Percentiles rank a stretch among this genome's conserved stretches.
Evolutionary conservation across 1,139 yeast genomes (phyloP).

Genomic region (Kodamaea arcana): DNA sequence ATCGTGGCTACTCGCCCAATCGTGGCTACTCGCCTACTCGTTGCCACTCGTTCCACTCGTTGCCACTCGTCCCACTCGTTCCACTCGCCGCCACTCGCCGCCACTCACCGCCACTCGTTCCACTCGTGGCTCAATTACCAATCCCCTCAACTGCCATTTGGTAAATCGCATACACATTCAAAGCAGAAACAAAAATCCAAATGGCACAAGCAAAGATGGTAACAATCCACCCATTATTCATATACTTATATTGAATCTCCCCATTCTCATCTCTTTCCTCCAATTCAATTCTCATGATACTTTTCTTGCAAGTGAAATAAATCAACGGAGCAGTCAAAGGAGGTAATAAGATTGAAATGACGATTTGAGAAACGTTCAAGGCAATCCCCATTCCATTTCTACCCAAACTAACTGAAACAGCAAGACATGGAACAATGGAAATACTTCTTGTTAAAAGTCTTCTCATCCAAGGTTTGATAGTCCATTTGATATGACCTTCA

Average conservation of each 20-base stretch:
- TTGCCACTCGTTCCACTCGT: no score
- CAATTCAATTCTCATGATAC: slow-evolving; percentile 52
- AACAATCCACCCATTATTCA: slow-evolving; percentile 62
- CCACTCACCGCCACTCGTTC: no score
- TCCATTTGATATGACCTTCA: slow-evolving; percentile 77
- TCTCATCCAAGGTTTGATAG: slow-evolving; percentile 63
- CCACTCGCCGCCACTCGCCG: neutral
- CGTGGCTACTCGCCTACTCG: neutral
- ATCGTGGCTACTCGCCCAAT: neutral
- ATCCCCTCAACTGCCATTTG: slow-evolving; percentile 52
- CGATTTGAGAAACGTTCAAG: slow-evolving; percentile 71
- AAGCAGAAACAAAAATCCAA: slow-evolving; percentile 62
- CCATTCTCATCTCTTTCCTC: slow-evolving; percentile 13
- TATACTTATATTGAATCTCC: slow-evolving; percentile 32
- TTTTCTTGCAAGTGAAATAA: slow-evolving; percentile 60
- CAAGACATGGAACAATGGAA: slow-evolving; percentile 68
- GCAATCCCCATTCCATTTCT: slow-evolving; percentile 67
- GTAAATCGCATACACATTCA: slow-evolving; percentile 69
- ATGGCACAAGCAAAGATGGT: slow-evolving; percentile 42
- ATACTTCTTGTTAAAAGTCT: slow-evolving; percentile 66
- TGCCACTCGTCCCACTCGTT: neutral
- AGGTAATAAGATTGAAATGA: slow-evolving; percentile 65
- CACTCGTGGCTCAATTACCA: neutral
- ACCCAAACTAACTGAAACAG: slow-evolving; percentile 61
- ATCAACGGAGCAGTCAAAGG: slow-evolving; percentile 73